Evolutionary conservation across 305 asterid genomes (phyloP).

Genomic region (Lippia alba): DNA sequence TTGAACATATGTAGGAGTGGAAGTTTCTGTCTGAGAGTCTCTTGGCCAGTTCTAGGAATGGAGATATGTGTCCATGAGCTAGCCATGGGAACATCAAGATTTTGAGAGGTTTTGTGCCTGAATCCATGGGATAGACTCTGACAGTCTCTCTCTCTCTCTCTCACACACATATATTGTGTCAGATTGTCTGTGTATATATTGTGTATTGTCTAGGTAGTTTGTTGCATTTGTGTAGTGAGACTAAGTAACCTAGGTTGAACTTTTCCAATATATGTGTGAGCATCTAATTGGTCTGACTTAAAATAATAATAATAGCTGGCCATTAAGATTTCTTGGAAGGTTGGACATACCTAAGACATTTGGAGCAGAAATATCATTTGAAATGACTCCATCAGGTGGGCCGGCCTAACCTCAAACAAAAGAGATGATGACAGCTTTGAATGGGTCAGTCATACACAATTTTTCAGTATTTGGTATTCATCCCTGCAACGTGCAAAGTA

Average conservation of each 20-base stretch:
- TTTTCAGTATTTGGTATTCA: too few species aligned
- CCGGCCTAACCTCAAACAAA: not conserved
- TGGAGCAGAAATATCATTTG: not conserved
- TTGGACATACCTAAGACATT: not conserved
- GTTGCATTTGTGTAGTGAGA: not conserved
- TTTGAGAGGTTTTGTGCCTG: slow-evolving; percentile 25
- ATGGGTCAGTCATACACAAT: too few species aligned
- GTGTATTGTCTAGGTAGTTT: not conserved
- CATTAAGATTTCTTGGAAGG: not conserved
- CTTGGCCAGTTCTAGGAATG: slow-evolving; percentile 49
- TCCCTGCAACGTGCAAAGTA: too few species aligned
- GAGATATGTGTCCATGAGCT: slow-evolving; percentile 57
- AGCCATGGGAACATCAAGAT: slow-evolving; percentile 56
- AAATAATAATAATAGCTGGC: not conserved
- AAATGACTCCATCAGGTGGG: not conserved
- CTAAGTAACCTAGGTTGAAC: slow-evolving; percentile 13
- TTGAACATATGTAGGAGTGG: slow-evolving; percentile 40
- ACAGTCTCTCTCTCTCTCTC: too few species aligned
- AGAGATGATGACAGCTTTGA: not conserved
- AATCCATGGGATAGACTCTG: slow-evolving; percentile 22
- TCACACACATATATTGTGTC: too few species aligned
- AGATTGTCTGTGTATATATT: too few species aligned
- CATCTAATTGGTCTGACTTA: not conserved
- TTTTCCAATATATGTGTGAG: not conserved
- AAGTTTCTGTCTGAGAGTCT: slow-evolving; percentile 37